Evolutionary conservation across 768 basidiomycete genomes (phyloP), one percentile per base, ranked within the genome.

Genomic region (Amanita rimosa): DNA sequence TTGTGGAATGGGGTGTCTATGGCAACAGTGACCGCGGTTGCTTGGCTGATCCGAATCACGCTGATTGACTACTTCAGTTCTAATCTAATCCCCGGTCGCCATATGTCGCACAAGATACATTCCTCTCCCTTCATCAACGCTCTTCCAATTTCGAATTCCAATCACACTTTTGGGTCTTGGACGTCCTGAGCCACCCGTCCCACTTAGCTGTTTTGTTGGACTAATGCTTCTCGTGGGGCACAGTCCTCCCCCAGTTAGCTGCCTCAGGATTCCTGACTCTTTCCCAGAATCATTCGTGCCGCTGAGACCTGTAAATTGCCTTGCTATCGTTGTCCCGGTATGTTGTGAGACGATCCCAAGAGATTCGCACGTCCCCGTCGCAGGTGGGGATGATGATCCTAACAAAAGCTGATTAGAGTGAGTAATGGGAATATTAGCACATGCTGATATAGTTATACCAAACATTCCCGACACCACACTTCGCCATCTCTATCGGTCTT

Each of bases 401-500:
- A 34, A 39, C 44, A 48, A 40, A 34, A 48, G 16, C 38, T 35
- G 22, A 37, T 13, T 14, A 14, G 13, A 21, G 24, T 52, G 6
- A 46, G 36, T 8, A 17, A 38, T 3, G 13, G 22, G 13, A 31
- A 19, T 11, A 13, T 34, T 39, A 19, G 16, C 9, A 40, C 52
- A 45, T 44, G 29, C 42, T 48, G 26, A 14, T 21, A 39, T n/a
- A 42, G 44, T 67, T 79, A 66, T 54, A 90, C 88, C 58, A 81
- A 67, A 62, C 89, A 92, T 63, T 89, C 87, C 56, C 86, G 73
- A 63, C 89, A 92, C 84, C 86, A 91, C 24, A 89, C 76, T 10
- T 76, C 74, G 0, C 83, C 83, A 33, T 81, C 76, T 8, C 63
- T 67, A 57, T 83, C 85, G 27, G 68, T 73, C 64, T 85, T 90